Evolutionary conservation across 78 protist genomes (phyloP), one percentile per base, ranked within the genome.

Genomic region (Tieghemostelium lacteum): DNA sequence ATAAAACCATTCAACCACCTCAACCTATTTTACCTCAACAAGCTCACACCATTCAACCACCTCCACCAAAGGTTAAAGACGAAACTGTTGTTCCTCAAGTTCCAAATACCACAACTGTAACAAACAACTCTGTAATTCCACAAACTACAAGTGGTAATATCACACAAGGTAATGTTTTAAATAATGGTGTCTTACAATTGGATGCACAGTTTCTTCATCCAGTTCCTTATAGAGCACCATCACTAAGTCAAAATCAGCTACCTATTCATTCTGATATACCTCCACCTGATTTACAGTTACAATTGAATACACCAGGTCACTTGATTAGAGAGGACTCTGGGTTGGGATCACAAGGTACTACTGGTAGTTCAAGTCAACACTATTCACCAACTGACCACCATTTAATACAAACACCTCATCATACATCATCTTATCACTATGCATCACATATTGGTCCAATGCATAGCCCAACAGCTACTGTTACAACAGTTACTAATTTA

Each of bases 141-240:
- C 52, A 45, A 45, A 45, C 10, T 45, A 10, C 10, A 45, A 6
- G 10, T 14, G n/a, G 10, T 6, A 45, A 45, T 45, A 45, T 45
- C 10, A 6, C 52, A 45, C 52, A 45, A 45, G n/a, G 10, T 6
- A 6, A 45, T 14, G 10, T 45, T 45, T 6, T 45, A 45, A 6
- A 45, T 14, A 6, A 45, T 14, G 10, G 10, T 45, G 10, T 45
- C 52, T 10, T 10, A 45, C 52, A n/a, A n/a, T 74, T 55, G 28
- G 85, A 55, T 60, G 85, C 36, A 31, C 85, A 74, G 34, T 74
- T 60, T 42, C 10, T 74, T 55, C 58, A 69, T 69, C 69, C 75
- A 8, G 72, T 83, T 4, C 91, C 91, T 3, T 83, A 83, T 45
- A 83, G 58, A 69, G 91, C 91, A 20, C 91, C 91, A 8, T 83